Conservation (phyloP, 331 rosid species). For the Quercus phellos region DNA sequence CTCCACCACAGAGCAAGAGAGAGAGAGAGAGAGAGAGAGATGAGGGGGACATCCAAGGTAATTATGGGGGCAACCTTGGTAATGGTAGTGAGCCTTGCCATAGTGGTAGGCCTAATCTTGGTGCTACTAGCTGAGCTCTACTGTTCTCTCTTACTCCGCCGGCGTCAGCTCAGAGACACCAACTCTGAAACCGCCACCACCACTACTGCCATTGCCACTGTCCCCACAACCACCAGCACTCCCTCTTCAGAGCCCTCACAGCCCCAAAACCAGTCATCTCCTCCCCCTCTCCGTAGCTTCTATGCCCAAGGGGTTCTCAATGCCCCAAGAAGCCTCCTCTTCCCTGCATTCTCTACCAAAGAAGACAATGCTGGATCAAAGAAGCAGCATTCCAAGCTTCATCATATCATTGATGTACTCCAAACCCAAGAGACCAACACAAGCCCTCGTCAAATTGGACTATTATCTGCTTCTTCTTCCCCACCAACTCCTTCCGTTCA, state of each 20-base stretch:
- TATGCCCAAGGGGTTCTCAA: slow-evolving; percentile 69
- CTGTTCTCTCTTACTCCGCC: slow-evolving; percentile 80
- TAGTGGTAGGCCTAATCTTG: slow-evolving; percentile 69
- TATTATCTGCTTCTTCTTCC: slow-evolving; percentile 25
- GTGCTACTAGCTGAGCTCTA: slow-evolving; percentile 86
- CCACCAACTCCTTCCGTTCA: slow-evolving; percentile 34
- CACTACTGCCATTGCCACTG: slow-evolving; percentile 6
- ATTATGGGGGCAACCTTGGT: slow-evolving; percentile 84
- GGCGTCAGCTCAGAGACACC: slow-evolving; percentile 53
- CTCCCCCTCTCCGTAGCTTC: slow-evolving; percentile 34
- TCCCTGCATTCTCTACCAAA: slow-evolving; percentile 39
- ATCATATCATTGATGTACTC: slow-evolving; percentile 42
- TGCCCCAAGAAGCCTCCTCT: slow-evolving; percentile 73
- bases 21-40: slow-evolving; percentile 26
- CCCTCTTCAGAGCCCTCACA: slow-evolving; percentile 24
- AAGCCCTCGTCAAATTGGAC: slow-evolving; percentile 30
- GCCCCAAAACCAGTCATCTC: slow-evolving; percentile 25
- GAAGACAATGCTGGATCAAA: slow-evolving; percentile 31
- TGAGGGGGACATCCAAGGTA: slow-evolving; percentile 85
- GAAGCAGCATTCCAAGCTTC: slow-evolving; percentile 36
- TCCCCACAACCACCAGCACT: background rate
- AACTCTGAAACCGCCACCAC: slow-evolving; percentile 9
- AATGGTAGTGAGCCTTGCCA: slow-evolving; percentile 74
- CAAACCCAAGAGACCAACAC: slow-evolving; percentile 28
- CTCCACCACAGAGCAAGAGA: background rate